Conservation (phyloP, 352 stramenopile species). For the Peronospora destructor region DNA sequence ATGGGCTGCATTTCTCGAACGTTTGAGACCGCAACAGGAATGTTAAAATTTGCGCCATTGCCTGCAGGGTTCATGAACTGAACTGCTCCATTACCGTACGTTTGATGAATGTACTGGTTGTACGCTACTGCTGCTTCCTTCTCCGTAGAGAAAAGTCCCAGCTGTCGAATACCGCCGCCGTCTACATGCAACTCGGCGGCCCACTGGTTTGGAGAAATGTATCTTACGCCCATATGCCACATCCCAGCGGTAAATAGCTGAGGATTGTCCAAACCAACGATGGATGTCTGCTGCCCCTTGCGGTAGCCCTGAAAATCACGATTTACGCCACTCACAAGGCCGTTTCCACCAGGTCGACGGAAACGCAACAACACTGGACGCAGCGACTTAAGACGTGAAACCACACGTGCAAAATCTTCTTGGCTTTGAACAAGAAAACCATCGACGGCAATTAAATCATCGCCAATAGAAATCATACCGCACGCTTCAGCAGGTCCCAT, state of each 20-base stretch:
- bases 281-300: constrained; percentile 55
- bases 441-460: constrained; percentile 81
- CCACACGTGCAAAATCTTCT: constrained; percentile 78
- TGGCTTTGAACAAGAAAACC: constrained; percentile 65
- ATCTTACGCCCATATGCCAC: constrained; percentile 81
- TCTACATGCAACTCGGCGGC: constrained; percentile 78
- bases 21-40: constrained; percentile 46
- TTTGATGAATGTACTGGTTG: constrained; percentile 84
- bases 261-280: constrained; percentile 60
- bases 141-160: constrained; percentile 65
- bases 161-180: constrained; percentile 65
- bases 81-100: constrained; percentile 66
- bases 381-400: constrained; percentile 75
- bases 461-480: constrained; percentile 65
- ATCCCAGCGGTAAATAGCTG: constrained; percentile 72
- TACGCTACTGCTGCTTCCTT: constrained; percentile 77
- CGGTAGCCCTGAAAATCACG: constrained; percentile 48
- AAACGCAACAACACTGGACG: constrained; percentile 77
- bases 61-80: constrained; percentile 84
- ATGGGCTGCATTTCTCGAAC: constrained; percentile 53
- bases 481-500: constrained; percentile 78
- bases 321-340: constrained; percentile 31
- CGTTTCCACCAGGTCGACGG: constrained; percentile 39
- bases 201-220: constrained; percentile 69
- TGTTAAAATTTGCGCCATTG: constrained; percentile 25